Evolutionary conservation across 495 filamentous ascomycete genomes (phyloP).

Genomic region (Thermothielavioides terrestris): DNA sequence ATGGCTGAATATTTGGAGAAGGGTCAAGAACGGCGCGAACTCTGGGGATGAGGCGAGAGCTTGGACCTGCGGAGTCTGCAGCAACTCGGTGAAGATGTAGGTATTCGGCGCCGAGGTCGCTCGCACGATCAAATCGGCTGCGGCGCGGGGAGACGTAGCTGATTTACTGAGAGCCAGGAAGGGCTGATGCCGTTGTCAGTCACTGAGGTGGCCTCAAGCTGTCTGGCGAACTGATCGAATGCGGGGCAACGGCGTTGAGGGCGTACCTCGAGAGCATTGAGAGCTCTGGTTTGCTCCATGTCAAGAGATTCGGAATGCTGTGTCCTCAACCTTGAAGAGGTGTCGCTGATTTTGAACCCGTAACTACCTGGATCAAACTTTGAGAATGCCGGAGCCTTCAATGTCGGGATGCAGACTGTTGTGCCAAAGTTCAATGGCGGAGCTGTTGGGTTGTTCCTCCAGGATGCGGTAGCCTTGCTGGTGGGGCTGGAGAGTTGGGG

Average conservation of each 20-base stretch:
- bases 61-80: conserved; percentile 74
- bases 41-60: conserved; percentile 48
- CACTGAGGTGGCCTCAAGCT: too few species aligned
- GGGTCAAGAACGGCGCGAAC: conserved; percentile 47
- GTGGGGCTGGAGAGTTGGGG: conserved; percentile 3
- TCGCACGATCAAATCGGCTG: conserved; percentile 76
- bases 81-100: conserved; percentile 90
- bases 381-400: neutral
- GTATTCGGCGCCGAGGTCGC: conserved; percentile 82
- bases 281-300: conserved; percentile 81
- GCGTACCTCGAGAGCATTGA: conserved; percentile 63
- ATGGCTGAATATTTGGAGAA: conserved; percentile 89
- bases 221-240: neutral
- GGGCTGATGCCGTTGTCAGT: conserved; percentile 42
- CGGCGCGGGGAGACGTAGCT: conserved; percentile 71
- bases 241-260: conserved; percentile 14
- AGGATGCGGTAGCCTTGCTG: conserved; percentile 8
- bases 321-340: neutral
- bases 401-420: neutral
- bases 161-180: conserved; percentile 83
- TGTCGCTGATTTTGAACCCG: neutral
- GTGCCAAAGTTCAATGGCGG: too few species aligned
- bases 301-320: conserved; percentile 1
- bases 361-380: neutral
- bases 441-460: neutral